These are phyloP conservation scores for Hydnomerulius pinastri DNA, from an alignment of 768 basidiomycete genomes.

Conservation along the genomic window DNA sequence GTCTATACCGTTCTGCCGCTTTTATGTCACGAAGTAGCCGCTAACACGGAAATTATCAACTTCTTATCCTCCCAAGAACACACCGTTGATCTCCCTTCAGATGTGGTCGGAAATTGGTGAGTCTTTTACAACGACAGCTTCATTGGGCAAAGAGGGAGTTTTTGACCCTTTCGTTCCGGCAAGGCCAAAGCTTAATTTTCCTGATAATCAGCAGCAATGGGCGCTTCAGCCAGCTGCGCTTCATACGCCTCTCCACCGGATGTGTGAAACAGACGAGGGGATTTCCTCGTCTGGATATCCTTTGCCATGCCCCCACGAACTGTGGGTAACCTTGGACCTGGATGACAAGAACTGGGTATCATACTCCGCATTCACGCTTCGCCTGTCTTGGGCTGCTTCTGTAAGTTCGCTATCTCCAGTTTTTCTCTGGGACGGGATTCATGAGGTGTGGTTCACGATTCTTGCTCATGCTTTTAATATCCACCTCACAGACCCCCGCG, in stretches of 20 bases:
- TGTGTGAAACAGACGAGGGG: constrained; percentile 34
- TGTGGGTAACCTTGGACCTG: constrained; percentile 51
- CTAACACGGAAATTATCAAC: constrained; percentile 70
- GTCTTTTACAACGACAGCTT: constrained; percentile 18
- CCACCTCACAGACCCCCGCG: constrained; percentile 41
- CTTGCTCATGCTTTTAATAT: constrained; percentile 1
- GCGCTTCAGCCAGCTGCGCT: constrained; percentile 44
- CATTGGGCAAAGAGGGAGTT: constrained; percentile 6
- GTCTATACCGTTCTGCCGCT: constrained; percentile 13
- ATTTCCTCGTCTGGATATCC: constrained; percentile 4
- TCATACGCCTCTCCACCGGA: constrained; percentile 35
- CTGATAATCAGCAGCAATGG: constrained; percentile 36
- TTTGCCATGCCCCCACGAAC: constrained; percentile 41
- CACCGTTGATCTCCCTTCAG: constrained; percentile 16
- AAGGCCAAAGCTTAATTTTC: constrained; percentile 44
- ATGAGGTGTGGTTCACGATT: neutral
- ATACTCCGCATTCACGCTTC: constrained; percentile 49
- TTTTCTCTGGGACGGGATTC: neutral
- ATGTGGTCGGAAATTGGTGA: constrained; percentile 32
- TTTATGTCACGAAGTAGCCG: constrained; percentile 34
- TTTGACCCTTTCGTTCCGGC: constrained; percentile 1
- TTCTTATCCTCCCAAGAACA: constrained; percentile 39
- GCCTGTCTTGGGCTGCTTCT: constrained; percentile 57
- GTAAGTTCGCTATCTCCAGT: constrained; percentile 37
- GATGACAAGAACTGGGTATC: constrained; percentile 41